Evolutionary conservation across 352 stramenopile genomes (phyloP).

Genomic region (Pilasporangium apinafurcum): DNA sequence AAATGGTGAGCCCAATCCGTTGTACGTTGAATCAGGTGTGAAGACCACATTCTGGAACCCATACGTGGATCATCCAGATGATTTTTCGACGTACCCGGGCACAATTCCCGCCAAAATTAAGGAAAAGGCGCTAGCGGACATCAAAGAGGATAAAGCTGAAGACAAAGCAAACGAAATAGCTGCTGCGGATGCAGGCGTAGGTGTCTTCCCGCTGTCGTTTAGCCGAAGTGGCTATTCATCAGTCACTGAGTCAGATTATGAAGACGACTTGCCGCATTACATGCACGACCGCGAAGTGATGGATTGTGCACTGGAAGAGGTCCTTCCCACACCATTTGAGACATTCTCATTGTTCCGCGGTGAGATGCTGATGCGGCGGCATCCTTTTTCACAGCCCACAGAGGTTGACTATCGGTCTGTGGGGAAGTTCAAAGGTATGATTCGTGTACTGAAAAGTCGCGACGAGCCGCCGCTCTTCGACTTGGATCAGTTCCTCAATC

Average conservation of each 20-base stretch:
- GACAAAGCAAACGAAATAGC: constrained; percentile 6
- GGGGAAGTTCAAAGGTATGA: constrained; percentile 86
- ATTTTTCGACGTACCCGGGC: constrained; percentile 54
- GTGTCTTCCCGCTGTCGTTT: constrained; percentile 1
- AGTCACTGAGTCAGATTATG: constrained; percentile 28
- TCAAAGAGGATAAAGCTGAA: not conserved
- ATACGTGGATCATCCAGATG: constrained; percentile 51
- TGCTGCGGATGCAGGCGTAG: constrained; percentile 6
- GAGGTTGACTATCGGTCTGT: constrained; percentile 42
- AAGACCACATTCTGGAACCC: constrained; percentile 39
- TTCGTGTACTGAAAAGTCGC: constrained; percentile 68
- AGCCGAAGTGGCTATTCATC: constrained; percentile 5
- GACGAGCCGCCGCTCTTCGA: constrained; percentile 73
- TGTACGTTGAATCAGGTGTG: constrained; percentile 37
- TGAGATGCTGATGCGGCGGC: constrained; percentile 27
- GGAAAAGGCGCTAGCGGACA: not conserved
- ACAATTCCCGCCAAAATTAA: constrained; percentile 16
- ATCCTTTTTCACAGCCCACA: constrained; percentile 18
- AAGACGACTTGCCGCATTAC: constrained; percentile 66
- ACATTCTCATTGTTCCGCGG: constrained; percentile 68
- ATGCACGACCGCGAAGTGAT: constrained; percentile 51
- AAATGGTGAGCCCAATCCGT: constrained; percentile 51
- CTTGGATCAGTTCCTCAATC: constrained; percentile 64
- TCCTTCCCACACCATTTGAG: constrained; percentile 76
- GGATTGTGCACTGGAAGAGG: constrained; percentile 53